phyloP scores from a whole-genome alignment of 1,284 basidiomycete genomes.

The Cryptococcus sp. region DNA sequence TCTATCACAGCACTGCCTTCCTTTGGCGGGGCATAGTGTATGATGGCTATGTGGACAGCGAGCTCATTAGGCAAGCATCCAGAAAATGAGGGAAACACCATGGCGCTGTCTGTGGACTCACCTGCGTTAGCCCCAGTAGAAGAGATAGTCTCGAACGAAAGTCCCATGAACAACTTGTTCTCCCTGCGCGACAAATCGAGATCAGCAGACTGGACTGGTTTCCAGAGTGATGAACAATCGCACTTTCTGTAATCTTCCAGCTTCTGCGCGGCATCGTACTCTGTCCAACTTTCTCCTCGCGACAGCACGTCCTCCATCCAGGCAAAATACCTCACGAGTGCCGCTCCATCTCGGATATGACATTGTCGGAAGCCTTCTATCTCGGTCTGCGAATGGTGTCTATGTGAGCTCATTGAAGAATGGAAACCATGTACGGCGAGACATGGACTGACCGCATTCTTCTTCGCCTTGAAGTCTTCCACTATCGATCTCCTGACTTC shows the following conservation, averaged over 20 bases:
- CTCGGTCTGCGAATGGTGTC: slow-evolving; percentile 58
- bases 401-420: no score
- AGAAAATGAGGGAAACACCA: no score
- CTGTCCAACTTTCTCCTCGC: slow-evolving; percentile 67
- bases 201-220: not conserved
- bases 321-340: slow-evolving; percentile 82
- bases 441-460: slow-evolving; percentile 63
- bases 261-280: slow-evolving; percentile 77
- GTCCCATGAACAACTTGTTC: slow-evolving; percentile 75
- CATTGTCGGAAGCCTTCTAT: slow-evolving; percentile 84
- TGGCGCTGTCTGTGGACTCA: slow-evolving; percentile 47
- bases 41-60: slow-evolving; percentile 65
- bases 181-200: slow-evolving; percentile 58
- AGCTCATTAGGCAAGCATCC: no score
- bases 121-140: slow-evolving; percentile 84
- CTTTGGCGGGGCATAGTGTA: slow-evolving; percentile 87
- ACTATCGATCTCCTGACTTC: slow-evolving; percentile 71
- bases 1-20: slow-evolving; percentile 72
- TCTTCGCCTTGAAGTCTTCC: slow-evolving; percentile 82
- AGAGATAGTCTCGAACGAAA: slow-evolving; percentile 92
- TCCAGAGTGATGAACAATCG: slow-evolving; percentile 34
- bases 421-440: not conserved
- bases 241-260: slow-evolving; percentile 79
- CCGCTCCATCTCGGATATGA: slow-evolving; percentile 88
- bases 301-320: slow-evolving; percentile 88